These are phyloP conservation scores for Saccharum officinarum DNA, from an alignment of 176 grass and related monocot genomes.

Conservation along the genomic window DNA sequence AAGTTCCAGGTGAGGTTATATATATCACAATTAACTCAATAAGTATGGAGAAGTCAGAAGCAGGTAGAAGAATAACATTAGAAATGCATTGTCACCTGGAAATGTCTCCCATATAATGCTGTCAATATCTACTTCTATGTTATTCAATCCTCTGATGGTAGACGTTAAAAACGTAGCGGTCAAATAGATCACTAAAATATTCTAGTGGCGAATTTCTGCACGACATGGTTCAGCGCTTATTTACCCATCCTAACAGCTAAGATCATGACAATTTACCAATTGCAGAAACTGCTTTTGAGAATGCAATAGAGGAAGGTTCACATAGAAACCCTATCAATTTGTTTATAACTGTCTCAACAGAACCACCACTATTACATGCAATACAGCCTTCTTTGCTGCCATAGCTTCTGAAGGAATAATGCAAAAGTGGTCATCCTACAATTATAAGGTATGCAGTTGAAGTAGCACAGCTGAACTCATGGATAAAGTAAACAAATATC, in stretches of 20 bases:
- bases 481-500: neutral
- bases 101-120: neutral
- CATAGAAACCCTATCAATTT: conserved; percentile 51
- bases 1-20: conserved; percentile 1
- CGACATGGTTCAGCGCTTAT: conserved; percentile 41
- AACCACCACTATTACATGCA: conserved; percentile 56
- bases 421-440: conserved; percentile 49
- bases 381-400: conserved; percentile 51
- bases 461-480: neutral
- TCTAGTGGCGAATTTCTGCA: conserved; percentile 34
- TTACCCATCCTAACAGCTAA: conserved; percentile 52
- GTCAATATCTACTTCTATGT: conserved; percentile 7
- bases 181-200: conserved; percentile 42
- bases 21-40: neutral
- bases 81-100: neutral
- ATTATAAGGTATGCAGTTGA: conserved; percentile 9
- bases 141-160: conserved; percentile 44
- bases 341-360: conserved; percentile 52
- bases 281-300: conserved; percentile 43
- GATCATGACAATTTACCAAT: conserved; percentile 42
- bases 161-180: conserved; percentile 31
- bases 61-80: neutral
- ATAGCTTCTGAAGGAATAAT: conserved; percentile 66
- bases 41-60: neutral
- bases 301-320: conserved; percentile 41